Percentiles rank a stretch among this genome's conserved stretches.
phyloP scores from a whole-genome alignment of 345 rosid species.

The Pugionium dolabratum region DNA sequence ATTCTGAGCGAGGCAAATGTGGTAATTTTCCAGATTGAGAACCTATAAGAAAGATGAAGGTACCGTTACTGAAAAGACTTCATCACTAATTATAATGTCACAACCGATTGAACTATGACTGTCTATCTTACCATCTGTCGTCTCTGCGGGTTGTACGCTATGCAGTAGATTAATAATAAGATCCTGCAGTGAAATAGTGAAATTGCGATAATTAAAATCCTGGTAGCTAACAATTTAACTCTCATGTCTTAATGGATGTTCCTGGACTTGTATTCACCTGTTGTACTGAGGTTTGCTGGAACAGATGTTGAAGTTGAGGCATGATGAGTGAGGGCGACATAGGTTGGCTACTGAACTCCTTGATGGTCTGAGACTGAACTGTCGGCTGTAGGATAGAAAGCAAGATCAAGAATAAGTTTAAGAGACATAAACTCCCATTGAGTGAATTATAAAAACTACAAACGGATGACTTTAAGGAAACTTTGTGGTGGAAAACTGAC shows the following conservation, averaged over 20 bases:
- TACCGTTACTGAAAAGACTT: background rate
- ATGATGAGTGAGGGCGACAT: conserved; percentile 49
- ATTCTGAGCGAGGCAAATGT: conserved; percentile 67
- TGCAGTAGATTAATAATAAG: conserved; percentile 63
- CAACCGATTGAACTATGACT: conserved; percentile 13
- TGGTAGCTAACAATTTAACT: conserved; percentile 3
- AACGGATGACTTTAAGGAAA: conserved; percentile 1
- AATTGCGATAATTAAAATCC: background rate
- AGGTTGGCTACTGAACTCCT: conserved; percentile 51
- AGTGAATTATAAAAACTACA: background rate
- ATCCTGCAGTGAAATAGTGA: conserved; percentile 57
- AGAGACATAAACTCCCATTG: background rate
- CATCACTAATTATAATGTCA: conserved; percentile 17
- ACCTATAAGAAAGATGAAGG: conserved; percentile 43
- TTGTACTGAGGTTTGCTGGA: conserved; percentile 84
- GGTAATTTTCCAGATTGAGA: conserved; percentile 87
- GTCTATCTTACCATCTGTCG: conserved; percentile 57
- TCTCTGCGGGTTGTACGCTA: conserved; percentile 67
- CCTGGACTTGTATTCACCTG: conserved; percentile 46
- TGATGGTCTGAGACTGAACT: conserved; percentile 57
- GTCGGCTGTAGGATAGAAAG: conserved; percentile 51
- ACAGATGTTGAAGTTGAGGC: conserved; percentile 88
- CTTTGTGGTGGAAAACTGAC: conserved; percentile 27
- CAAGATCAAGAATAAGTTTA: conserved; percentile 1
- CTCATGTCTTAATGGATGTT: conserved; percentile 9